Percentiles rank a stretch among this genome's conserved stretches.
phyloP scores from a whole-genome alignment of 2,329 filamentous ascomycete genomes.

The Verticillium klebahnii region DNA sequence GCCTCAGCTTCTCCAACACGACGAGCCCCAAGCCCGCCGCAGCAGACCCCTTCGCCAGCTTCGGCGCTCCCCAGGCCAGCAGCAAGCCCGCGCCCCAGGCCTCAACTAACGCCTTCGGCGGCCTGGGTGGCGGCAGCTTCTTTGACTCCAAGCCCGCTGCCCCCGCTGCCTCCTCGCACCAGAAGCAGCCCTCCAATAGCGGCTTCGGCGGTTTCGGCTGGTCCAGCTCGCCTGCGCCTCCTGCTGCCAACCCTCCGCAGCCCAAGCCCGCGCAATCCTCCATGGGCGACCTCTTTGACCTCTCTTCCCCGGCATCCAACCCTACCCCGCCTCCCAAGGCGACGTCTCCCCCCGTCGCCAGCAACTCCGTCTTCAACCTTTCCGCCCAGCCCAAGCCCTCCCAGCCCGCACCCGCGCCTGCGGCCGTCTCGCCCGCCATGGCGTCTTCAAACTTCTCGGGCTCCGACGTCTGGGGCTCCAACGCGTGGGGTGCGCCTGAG shows the following conservation, averaged over 20 bases:
- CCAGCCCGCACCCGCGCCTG: conserved; percentile 30
- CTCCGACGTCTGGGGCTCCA: conserved; percentile 79
- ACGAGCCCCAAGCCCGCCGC: conserved; percentile 40
- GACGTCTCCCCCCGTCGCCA: conserved; percentile 30
- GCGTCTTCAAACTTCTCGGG: conserved; percentile 36
- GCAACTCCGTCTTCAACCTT: conserved; percentile 78
- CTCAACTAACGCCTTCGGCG: conserved; percentile 40
- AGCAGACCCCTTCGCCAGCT: conserved; percentile 57
- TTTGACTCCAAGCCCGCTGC: conserved; percentile 72
- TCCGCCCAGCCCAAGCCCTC: conserved; percentile 45
- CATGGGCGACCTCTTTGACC: conserved; percentile 78
- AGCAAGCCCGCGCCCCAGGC: conserved; percentile 26
- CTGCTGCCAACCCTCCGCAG: conserved; percentile 13
- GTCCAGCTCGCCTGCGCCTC: conserved; percentile 40
- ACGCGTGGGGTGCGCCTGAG: conserved; percentile 73
- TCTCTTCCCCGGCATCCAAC: conserved; percentile 48
- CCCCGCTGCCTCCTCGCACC: conserved; percentile 42
- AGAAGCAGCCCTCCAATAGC: conserved; percentile 49
- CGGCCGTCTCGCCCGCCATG: conserved; percentile 25
- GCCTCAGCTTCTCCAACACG: conserved; percentile 38
- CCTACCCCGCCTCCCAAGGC: conserved; percentile 28
- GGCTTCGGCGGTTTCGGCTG: conserved; percentile 65
- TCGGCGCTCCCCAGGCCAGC: conserved; percentile 35
- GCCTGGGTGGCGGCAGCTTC: conserved; percentile 70
- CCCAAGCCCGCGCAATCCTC: conserved; percentile 43